Percentiles rank a stretch among this genome's conserved stretches.
Evolutionary conservation across 1,284 basidiomycete genomes (phyloP).

Genomic region (Rhodotorula sp.): DNA sequence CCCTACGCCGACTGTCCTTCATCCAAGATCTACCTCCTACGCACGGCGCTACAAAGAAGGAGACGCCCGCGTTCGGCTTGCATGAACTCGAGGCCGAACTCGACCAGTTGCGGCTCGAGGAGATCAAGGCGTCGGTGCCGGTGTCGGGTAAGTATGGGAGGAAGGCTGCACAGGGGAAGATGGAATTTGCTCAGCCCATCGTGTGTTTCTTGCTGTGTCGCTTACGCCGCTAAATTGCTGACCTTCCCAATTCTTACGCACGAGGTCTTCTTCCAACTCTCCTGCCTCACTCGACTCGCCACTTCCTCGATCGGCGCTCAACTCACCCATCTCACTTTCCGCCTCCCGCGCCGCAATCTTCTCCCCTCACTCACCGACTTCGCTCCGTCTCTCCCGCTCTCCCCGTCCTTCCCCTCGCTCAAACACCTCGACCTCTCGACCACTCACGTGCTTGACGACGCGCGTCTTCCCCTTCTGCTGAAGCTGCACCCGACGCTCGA

Average conservation of each 20-base stretch:
- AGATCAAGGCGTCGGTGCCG: too few species aligned
- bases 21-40: constrained; percentile 37
- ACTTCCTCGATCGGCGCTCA: constrained; percentile 32
- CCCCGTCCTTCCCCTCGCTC: constrained; percentile 34
- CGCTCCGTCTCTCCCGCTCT: constrained; percentile 7
- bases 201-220: constrained; percentile 14
- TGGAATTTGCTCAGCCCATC: constrained; percentile 42
- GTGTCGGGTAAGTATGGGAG: constrained; percentile 6
- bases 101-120: background rate
- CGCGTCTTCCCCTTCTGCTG: constrained; percentile 22
- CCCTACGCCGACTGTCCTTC: constrained; percentile 25
- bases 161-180: background rate
- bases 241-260: background rate
- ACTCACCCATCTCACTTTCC: constrained; percentile 36
- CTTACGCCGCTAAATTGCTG: background rate
- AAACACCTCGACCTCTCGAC: constrained; percentile 42
- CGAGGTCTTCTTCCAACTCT: constrained; percentile 43
- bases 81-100: constrained; percentile 21
- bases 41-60: constrained; percentile 22
- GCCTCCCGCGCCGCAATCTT: constrained; percentile 41
- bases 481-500: constrained; percentile 16
- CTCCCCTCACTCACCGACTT: constrained; percentile 36
- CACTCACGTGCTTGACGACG: constrained; percentile 35
- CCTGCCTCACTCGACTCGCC: constrained; percentile 37
- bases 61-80: constrained; percentile 34